These are phyloP conservation scores for Xylaria sp. DNA, from an alignment of 2,329 filamentous ascomycete species.

Conservation along the genomic window DNA sequence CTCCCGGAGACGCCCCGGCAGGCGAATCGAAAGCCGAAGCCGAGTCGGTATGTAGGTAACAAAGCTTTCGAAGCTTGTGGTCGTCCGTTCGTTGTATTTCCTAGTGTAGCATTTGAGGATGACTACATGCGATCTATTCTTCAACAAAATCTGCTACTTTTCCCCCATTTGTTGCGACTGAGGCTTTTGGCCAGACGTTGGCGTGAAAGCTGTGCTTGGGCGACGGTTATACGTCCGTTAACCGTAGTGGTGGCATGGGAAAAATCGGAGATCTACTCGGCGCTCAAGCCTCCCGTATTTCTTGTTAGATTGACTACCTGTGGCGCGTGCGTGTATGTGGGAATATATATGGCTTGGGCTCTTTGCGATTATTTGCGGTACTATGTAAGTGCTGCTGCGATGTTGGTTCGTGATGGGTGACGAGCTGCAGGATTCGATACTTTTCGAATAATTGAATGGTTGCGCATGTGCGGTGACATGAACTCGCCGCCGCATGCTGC, in stretches of 20 bases:
- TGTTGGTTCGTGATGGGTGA: neutral
- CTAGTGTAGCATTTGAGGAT: neutral
- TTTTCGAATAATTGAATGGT: conserved; percentile 1
- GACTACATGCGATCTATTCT: conserved; percentile 4
- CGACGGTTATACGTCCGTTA: conserved; percentile 4
- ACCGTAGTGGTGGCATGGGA: conserved; percentile 11
- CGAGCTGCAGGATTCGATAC: conserved; percentile 10
- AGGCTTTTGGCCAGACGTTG: conserved; percentile 13
- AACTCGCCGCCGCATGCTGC: conserved; percentile 5
- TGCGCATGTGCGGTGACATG: conserved; percentile 14
- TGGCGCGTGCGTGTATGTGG: conserved; percentile 2
- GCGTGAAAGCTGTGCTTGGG: neutral
- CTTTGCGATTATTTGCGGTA: neutral
- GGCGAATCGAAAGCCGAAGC: conserved; percentile 2
- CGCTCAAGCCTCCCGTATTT: conserved; percentile 19
- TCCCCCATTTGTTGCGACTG: conserved; percentile 4
- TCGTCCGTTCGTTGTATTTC: conserved; percentile 1
- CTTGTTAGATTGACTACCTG: neutral
- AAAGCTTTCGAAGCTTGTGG: neutral
- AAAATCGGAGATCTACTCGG: conserved; percentile 28
- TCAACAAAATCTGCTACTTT: conserved; percentile 13
- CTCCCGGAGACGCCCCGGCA: conserved; percentile 1
- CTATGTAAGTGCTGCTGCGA: neutral
- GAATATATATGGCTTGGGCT: neutral
- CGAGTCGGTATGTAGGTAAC: neutral